Conservation (phyloP, 2,329 filamentous ascomycete genomes). For the Aplosporella prunicola region DNA sequence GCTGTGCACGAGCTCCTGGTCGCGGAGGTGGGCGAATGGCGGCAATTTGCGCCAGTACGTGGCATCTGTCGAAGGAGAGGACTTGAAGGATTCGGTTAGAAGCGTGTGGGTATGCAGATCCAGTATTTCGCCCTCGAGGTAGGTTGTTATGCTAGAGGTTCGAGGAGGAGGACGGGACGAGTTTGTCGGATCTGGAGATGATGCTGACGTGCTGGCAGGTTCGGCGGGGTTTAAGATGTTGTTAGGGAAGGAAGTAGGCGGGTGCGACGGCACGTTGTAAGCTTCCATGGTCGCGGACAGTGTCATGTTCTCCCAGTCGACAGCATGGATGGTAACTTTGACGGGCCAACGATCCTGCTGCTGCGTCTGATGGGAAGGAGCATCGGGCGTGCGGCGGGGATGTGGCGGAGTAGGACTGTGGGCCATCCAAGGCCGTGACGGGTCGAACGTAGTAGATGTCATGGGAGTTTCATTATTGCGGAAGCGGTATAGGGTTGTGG, state of each 20-base stretch:
- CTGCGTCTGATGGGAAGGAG: conserved; percentile 11
- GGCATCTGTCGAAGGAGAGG: conserved; percentile 36
- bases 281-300: conserved; percentile 61
- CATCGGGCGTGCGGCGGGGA: conserved; percentile 14
- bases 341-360: conserved; percentile 57
- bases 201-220: background rate
- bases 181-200: conserved; percentile 14
- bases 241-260: conserved; percentile 18
- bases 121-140: conserved; percentile 60
- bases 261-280: conserved; percentile 52
- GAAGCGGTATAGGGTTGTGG: conserved; percentile 20
- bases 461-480: conserved; percentile 17
- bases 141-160: conserved; percentile 49
- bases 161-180: conserved; percentile 19
- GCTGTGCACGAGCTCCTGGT: conserved; percentile 34
- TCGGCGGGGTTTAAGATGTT: conserved; percentile 11
- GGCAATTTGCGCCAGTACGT: conserved; percentile 41
- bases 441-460: conserved; percentile 19
- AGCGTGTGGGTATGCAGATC: conserved; percentile 47
- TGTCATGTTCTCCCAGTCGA: conserved; percentile 52
- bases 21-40: conserved; percentile 29
- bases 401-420: conserved; percentile 22
- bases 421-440: conserved; percentile 30
- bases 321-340: conserved; percentile 54
- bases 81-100: conserved; percentile 41